Evolutionary conservation across 2,329 filamentous ascomycete species (phyloP).

Genomic region (Aspergillus quadricinctus): DNA sequence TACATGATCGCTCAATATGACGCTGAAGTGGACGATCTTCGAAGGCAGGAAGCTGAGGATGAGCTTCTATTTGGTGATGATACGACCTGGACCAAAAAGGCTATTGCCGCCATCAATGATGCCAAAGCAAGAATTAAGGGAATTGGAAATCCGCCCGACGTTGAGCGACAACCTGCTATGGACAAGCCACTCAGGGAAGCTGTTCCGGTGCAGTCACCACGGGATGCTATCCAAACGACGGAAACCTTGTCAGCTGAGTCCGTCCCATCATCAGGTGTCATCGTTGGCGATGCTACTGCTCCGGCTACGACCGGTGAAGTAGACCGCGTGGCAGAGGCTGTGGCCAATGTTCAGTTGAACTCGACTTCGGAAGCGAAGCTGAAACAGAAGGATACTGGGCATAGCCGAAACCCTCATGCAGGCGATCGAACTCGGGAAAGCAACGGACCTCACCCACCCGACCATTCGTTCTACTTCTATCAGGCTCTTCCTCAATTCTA

Average conservation of each 20-base stretch:
- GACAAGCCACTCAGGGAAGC: constrained; percentile 46
- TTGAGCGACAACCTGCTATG: constrained; percentile 48
- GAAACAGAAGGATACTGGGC: constrained; percentile 21
- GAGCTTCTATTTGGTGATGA: constrained; percentile 89
- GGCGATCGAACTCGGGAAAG: constrained; percentile 23
- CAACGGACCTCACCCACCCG: constrained; percentile 44
- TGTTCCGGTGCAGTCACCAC: constrained; percentile 46
- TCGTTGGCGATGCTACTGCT: constrained; percentile 6
- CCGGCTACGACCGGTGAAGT: constrained; percentile 14
- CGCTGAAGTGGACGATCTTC: constrained; percentile 69
- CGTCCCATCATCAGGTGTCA: constrained; percentile 10
- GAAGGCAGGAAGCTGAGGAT: constrained; percentile 78
- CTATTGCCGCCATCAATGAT: constrained; percentile 67
- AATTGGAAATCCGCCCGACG: constrained; percentile 60
- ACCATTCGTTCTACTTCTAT: constrained; percentile 75
- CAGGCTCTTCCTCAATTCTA: constrained; percentile 84
- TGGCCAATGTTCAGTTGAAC: constrained; percentile 20
- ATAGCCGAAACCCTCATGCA: constrained; percentile 3
- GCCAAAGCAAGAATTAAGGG: constrained; percentile 70
- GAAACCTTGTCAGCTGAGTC: constrained; percentile 32
- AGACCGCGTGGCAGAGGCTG: constrained; percentile 20
- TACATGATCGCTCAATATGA: constrained; percentile 84
- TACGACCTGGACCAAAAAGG: constrained; percentile 85
- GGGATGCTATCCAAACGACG: constrained; percentile 44
- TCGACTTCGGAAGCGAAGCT: constrained; percentile 13